A percentile compares a stretch with the other conserved stretches of the same genome.
Evolutionary conservation across 768 basidiomycete genomes (phyloP).

Genomic region (Termitomyces eurrhizus): DNA sequence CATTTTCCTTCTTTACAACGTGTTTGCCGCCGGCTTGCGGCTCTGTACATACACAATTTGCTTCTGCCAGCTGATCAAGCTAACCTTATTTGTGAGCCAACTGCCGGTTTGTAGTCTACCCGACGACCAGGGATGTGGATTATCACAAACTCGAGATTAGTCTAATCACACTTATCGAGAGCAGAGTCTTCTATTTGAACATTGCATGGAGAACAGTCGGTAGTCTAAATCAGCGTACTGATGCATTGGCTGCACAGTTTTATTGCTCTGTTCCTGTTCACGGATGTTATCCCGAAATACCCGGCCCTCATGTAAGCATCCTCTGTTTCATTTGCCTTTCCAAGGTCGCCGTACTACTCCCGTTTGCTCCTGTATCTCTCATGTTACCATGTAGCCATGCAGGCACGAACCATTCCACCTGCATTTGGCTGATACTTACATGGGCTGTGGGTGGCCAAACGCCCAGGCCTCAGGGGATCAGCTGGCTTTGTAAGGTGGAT

Average conservation of each 20-base stretch:
- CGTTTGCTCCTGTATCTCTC: constrained; percentile 5
- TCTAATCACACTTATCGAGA: background rate
- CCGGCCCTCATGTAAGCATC: constrained; percentile 10
- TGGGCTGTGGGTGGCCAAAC: background rate
- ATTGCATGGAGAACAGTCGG: background rate
- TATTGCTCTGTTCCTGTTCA: constrained; percentile 4
- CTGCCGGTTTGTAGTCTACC: background rate
- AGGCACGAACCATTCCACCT: background rate
- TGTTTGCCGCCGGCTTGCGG: constrained; percentile 8
- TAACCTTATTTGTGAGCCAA: background rate
- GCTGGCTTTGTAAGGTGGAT: constrained; percentile 11
- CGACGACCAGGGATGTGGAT: background rate
- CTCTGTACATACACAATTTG: background rate
- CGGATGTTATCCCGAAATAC: constrained; percentile 1
- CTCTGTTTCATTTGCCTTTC: constrained; percentile 8
- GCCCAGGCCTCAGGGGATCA: constrained; percentile 11
- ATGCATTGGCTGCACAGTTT: background rate
- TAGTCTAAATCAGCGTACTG: background rate
- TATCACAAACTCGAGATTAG: background rate
- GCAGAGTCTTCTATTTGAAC: background rate
- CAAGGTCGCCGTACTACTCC: constrained; percentile 1
- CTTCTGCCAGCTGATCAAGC: constrained; percentile 5
- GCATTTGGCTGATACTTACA: background rate
- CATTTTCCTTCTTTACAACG: background rate
- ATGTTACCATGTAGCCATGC: constrained; percentile 1